phyloP scores from a whole-genome alignment of 768 basidiomycete species.

The Termitomyces sp. region DNA sequence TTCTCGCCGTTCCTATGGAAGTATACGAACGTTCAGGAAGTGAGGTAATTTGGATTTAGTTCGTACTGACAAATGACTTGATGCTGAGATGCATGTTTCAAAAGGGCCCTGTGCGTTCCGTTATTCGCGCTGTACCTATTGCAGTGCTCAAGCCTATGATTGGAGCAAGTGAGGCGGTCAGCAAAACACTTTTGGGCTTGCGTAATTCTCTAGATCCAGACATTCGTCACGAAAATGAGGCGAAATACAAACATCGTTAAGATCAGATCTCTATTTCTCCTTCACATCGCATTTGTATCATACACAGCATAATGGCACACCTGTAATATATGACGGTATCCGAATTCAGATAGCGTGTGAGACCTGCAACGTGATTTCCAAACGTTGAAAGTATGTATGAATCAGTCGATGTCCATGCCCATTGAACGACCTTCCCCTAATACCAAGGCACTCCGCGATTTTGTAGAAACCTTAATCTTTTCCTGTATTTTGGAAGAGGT shows the following conservation, averaged over 20 bases:
- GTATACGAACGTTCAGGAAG: conserved; percentile 92
- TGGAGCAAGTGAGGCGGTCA: conserved; percentile 93
- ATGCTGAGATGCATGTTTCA: conserved; percentile 6
- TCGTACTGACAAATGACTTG: background rate
- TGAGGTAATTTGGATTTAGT: conserved; percentile 50
- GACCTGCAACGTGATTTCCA: background rate
- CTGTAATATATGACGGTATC: background rate
- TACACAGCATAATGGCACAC: conserved; percentile 12
- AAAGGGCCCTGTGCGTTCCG: conserved; percentile 89
- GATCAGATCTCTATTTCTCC: background rate
- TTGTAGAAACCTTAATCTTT: conserved; percentile 71
- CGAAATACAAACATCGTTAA: conserved; percentile 88
- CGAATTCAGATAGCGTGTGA: background rate
- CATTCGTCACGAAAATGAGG: conserved; percentile 76
- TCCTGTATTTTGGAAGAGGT: conserved; percentile 53
- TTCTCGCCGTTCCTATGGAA: conserved; percentile 98
- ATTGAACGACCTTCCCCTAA: conserved; percentile 83
- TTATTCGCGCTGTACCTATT: conserved; percentile 95
- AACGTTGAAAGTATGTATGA: background rate
- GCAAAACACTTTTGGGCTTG: conserved; percentile 90
- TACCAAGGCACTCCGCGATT: conserved; percentile 67
- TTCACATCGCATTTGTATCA: conserved; percentile 13
- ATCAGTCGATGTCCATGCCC: conserved; percentile 78
- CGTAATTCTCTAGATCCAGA: conserved; percentile 91
- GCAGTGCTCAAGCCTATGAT: conserved; percentile 98